Conservation (phyloP, 192 early-diverging fungal genomes). For the Oehlia diaphana region DNA sequence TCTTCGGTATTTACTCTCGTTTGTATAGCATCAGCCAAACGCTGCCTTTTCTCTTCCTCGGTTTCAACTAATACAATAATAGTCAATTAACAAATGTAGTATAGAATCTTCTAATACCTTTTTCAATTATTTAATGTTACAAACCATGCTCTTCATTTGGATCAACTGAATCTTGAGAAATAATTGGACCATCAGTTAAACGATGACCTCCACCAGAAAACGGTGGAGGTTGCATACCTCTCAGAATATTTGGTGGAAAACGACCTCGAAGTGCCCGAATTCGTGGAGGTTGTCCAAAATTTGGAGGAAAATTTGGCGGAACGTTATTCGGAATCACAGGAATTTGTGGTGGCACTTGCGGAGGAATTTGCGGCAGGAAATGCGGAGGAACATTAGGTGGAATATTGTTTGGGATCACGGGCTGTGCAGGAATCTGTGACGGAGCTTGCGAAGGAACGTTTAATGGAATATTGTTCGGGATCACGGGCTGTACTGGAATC, state of each 20-base stretch:
- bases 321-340: neutral
- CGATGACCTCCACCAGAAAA: neutral
- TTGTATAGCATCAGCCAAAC: slow-evolving; percentile 4
- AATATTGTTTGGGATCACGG: neutral
- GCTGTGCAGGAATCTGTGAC: neutral
- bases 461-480: neutral
- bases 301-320: neutral
- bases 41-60: neutral
- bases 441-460: neutral
- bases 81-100: neutral
- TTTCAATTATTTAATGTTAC: neutral
- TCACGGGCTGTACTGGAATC: neutral
- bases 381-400: neutral
- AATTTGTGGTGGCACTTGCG: neutral
- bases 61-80: neutral
- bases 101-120: neutral
- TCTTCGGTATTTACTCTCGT: neutral
- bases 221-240: neutral
- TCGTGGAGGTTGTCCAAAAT: neutral
- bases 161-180: neutral
- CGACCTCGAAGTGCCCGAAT: neutral
- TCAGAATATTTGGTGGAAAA: neutral
- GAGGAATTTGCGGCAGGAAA: neutral
- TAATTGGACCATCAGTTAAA: neutral
- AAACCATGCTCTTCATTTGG: neutral